Conservation (phyloP, 805 yeast genomes). For the Torulaspora delbrueckii region DNA sequence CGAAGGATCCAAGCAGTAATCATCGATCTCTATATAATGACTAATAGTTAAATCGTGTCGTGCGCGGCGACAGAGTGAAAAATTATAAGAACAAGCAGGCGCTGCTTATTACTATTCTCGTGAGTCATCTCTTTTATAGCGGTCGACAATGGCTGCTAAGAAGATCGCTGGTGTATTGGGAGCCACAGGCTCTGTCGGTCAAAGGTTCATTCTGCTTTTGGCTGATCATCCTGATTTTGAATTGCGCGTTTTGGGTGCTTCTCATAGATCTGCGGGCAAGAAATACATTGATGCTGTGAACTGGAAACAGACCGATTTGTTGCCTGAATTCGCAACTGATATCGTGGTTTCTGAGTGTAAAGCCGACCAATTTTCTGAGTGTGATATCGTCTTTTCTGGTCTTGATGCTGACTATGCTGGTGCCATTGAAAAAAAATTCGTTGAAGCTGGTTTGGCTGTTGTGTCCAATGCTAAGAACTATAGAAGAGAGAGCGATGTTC, state of each 20-base stretch:
- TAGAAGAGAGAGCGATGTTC: slow-evolving; percentile 82
- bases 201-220: slow-evolving; percentile 81
- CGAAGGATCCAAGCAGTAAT: slow-evolving; percentile 1
- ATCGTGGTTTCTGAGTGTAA: slow-evolving; percentile 74
- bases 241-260: slow-evolving; percentile 82
- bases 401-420: slow-evolving; percentile 93
- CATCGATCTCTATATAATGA: neutral
- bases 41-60: neutral
- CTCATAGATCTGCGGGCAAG: slow-evolving; percentile 90
- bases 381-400: slow-evolving; percentile 94
- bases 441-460: slow-evolving; percentile 73
- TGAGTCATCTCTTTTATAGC: neutral
- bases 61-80: neutral
- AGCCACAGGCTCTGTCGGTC: slow-evolving; percentile 98
- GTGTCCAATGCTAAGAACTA: slow-evolving; percentile 95
- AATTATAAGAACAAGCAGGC: neutral
- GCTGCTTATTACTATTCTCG: neutral
- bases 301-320: slow-evolving; percentile 87
- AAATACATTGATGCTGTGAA: slow-evolving; percentile 76
- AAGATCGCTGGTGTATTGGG: slow-evolving; percentile 82
- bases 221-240: slow-evolving; percentile 88
- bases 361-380: slow-evolving; percentile 69
- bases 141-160: slow-evolving; percentile 25
- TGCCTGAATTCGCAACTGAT: slow-evolving; percentile 64
- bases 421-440: slow-evolving; percentile 79